Conservation (phyloP, 139 green algal species). For the Gonium pectorale region DNA sequence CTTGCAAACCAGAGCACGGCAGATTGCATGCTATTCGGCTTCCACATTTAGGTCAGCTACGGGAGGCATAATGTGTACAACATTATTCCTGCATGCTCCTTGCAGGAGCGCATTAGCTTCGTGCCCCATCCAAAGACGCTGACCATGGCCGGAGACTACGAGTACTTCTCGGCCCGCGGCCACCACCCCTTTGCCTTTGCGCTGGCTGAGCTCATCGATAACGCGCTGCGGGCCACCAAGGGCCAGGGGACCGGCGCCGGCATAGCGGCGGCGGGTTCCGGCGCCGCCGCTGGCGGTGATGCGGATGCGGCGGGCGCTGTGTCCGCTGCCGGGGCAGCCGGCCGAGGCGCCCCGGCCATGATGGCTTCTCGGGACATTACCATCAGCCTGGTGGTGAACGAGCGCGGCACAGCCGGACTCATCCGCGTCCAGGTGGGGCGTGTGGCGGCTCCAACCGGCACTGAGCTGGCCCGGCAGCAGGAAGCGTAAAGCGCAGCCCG, state of each 20-base stretch:
- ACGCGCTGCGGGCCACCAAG: constrained; percentile 78
- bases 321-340: neutral
- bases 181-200: constrained; percentile 84
- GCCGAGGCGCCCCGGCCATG: neutral
- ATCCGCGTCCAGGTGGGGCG: constrained; percentile 36
- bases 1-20: too few relatives aligned
- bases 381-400: constrained; percentile 64
- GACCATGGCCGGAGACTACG: constrained; percentile 86
- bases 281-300: neutral
- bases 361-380: constrained; percentile 63
- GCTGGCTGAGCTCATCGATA: constrained; percentile 87
- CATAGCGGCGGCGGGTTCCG: neutral
- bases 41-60: too few relatives aligned
- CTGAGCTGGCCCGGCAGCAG: too few relatives aligned
- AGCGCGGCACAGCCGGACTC: constrained; percentile 28
- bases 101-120: constrained; percentile 80
- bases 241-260: neutral
- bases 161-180: constrained; percentile 86
- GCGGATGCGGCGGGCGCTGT: neutral
- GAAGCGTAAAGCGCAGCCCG: too few relatives aligned
- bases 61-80: neutral
- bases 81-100: neutral
- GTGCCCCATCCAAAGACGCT: constrained; percentile 87
- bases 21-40: too few relatives aligned
- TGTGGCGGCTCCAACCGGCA: too few relatives aligned